These are phyloP conservation scores for Venustampulla echinocandica DNA, from an alignment of 495 filamentous ascomycete species.

Conservation along the genomic window DNA sequence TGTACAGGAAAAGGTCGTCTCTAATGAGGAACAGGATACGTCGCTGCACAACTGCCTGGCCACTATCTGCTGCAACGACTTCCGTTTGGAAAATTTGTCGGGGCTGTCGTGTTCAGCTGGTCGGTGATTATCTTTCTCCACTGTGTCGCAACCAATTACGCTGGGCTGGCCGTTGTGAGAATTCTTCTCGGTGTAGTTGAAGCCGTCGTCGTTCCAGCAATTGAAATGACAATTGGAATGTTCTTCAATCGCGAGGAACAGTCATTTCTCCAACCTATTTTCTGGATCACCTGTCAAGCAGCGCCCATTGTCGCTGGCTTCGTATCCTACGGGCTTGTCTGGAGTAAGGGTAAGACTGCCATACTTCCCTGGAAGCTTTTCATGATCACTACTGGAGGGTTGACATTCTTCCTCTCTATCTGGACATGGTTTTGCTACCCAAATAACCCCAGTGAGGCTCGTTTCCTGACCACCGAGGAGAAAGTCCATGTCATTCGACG, in stretches of 20 bases:
- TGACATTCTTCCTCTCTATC: slow-evolving; percentile 18
- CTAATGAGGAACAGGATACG: slow-evolving; percentile 10
- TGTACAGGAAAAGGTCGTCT: not conserved
- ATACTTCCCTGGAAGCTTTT: slow-evolving; percentile 26
- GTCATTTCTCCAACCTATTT: slow-evolving; percentile 19
- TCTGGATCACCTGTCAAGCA: slow-evolving; percentile 22
- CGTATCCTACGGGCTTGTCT: slow-evolving; percentile 23
- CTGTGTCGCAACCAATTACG: slow-evolving; percentile 17
- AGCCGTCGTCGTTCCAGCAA: slow-evolving; percentile 21
- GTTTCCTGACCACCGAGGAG: slow-evolving; percentile 55
- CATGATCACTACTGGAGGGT: slow-evolving; percentile 24
- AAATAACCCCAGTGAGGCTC: slow-evolving; percentile 59
- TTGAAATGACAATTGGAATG: slow-evolving; percentile 26
- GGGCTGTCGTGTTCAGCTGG: slow-evolving; percentile 19
- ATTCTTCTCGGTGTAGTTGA: slow-evolving; percentile 21
- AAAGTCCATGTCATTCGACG: slow-evolving; percentile 49
- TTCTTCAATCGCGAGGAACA: slow-evolving; percentile 25
- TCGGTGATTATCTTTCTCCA: slow-evolving; percentile 21
- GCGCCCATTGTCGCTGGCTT: slow-evolving; percentile 20
- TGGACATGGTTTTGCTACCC: slow-evolving; percentile 26
- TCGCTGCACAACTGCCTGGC: slow-evolving; percentile 20
- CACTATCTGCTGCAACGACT: slow-evolving; percentile 24
- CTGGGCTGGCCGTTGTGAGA: slow-evolving; percentile 20
- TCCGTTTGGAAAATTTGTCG: slow-evolving; percentile 23
- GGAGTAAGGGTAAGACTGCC: slow-evolving; percentile 10